These are phyloP conservation scores for Prunus kanzakura DNA, from an alignment of 306 rosid genomes.

Conservation along the genomic window DNA sequence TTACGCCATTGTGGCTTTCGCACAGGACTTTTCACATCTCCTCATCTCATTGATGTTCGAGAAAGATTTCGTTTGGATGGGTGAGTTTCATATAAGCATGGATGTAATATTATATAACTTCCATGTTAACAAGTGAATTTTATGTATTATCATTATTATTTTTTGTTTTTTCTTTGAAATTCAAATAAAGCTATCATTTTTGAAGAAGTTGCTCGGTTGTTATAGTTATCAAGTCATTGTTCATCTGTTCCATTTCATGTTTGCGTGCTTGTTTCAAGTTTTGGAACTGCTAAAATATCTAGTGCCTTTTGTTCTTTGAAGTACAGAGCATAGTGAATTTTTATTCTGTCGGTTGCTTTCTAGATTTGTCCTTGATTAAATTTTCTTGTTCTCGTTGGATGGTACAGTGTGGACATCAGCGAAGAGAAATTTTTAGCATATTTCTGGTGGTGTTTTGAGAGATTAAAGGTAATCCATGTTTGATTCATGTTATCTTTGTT, in stretches of 20 bases:
- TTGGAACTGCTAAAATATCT: neutral
- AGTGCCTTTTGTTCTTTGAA: neutral
- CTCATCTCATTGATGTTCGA: slow-evolving; percentile 91
- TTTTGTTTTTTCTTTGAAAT: neutral
- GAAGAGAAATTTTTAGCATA: slow-evolving; percentile 77
- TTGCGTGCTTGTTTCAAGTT: slow-evolving; percentile 13
- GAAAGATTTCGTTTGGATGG: slow-evolving; percentile 93
- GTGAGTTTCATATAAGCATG: slow-evolving; percentile 43
- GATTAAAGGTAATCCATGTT: slow-evolving; percentile 50
- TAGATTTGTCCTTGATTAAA: neutral
- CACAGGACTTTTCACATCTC: slow-evolving; percentile 95
- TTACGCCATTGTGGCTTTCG: slow-evolving; percentile 81
- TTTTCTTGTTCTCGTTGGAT: slow-evolving; percentile 24
- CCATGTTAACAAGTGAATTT: neutral
- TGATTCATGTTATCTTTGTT: neutral
- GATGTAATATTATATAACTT: neutral
- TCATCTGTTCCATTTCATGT: neutral
- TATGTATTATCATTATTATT: neutral
- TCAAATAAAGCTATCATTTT: neutral
- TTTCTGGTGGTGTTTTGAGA: slow-evolving; percentile 94
- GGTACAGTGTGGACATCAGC: slow-evolving; percentile 60
- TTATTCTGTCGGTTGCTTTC: neutral
- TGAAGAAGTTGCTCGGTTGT: neutral
- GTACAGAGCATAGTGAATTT: neutral
- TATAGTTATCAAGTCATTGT: neutral